A percentile compares a stretch with the other conserved stretches of the same genome.
Evolutionary conservation across 164 flowering plant genomes (phyloP).

Genomic region (Piper betle): DNA sequence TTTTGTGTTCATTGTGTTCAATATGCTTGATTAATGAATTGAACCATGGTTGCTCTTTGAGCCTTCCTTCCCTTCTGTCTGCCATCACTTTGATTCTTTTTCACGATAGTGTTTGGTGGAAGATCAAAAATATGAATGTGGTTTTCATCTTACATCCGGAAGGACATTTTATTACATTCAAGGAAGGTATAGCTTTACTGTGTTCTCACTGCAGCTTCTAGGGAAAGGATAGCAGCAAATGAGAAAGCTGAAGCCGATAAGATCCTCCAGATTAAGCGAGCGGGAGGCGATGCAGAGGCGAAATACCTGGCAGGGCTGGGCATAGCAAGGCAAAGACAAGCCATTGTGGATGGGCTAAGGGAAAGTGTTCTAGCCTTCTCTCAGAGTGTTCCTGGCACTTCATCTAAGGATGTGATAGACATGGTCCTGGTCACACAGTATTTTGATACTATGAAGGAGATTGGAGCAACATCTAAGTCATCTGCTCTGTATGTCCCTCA

Average conservation of each 20-base stretch:
- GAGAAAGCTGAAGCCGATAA: slow-evolving; percentile 87
- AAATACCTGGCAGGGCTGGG: slow-evolving; percentile 71
- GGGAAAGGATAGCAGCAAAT: slow-evolving; percentile 66
- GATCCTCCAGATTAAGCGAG: slow-evolving; percentile 67
- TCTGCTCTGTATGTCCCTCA: slow-evolving; percentile 25
- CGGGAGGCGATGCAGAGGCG: slow-evolving; percentile 80
- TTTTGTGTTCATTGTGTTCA: too few relatives aligned
- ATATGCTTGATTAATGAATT: too few relatives aligned
- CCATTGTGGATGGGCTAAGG: slow-evolving; percentile 69
- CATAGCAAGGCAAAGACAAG: slow-evolving; percentile 62
- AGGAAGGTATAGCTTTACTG: too few relatives aligned
- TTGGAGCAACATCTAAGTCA: slow-evolving; percentile 45
- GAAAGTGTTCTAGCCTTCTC: slow-evolving; percentile 73
- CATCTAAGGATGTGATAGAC: slow-evolving; percentile 59
- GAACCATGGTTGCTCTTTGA: too few relatives aligned
- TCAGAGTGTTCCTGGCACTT: slow-evolving; percentile 74
- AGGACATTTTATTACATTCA: too few relatives aligned
- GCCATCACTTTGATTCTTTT: too few relatives aligned
- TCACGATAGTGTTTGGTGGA: slow-evolving; percentile 66
- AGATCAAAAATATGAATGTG: slow-evolving; percentile 7
- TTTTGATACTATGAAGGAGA: slow-evolving; percentile 72
- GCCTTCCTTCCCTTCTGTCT: too few relatives aligned
- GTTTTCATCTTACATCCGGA: too few relatives aligned
- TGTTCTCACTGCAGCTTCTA: slow-evolving; percentile 30
- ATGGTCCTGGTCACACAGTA: slow-evolving; percentile 66